Percentiles rank a stretch among this genome's conserved stretches.
Evolutionary conservation across 345 rosid genomes (phyloP).

Genomic region (Mercurialis annua): DNA sequence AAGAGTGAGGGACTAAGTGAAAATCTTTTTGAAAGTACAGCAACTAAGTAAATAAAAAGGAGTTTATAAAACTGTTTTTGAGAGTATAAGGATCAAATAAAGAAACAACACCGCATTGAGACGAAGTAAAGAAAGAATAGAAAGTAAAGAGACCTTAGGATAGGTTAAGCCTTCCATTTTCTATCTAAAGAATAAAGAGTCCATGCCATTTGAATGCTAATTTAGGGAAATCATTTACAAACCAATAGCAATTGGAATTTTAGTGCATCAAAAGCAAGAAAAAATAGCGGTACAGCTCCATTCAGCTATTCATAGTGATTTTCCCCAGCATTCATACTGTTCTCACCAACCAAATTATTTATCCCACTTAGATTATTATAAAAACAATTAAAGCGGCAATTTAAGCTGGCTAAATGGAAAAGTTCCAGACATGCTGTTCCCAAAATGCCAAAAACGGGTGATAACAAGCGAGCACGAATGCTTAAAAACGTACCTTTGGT

Average conservation of each 20-base stretch:
- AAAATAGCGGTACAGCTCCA: neutral
- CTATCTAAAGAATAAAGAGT: too few species aligned
- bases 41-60: too few species aligned
- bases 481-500: slow-evolving; percentile 59
- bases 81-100: too few species aligned
- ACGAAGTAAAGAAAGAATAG: too few species aligned
- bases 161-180: too few species aligned
- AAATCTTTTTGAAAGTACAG: too few species aligned
- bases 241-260: too few species aligned
- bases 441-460: neutral
- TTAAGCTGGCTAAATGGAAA: neutral
- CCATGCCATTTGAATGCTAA: neutral
- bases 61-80: too few species aligned
- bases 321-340: neutral
- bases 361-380: neutral
- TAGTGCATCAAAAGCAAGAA: too few species aligned
- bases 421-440: neutral
- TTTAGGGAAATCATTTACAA: neutral
- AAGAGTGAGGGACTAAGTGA: too few species aligned
- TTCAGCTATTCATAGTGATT: neutral
- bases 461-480: neutral
- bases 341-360: neutral
- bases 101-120: too few species aligned
- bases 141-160: too few species aligned
- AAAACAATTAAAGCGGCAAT: neutral